phyloP scores from a whole-genome alignment of 2,329 filamentous ascomycete genomes.

The Teratosphaeria pseudoeucalypti region DNA sequence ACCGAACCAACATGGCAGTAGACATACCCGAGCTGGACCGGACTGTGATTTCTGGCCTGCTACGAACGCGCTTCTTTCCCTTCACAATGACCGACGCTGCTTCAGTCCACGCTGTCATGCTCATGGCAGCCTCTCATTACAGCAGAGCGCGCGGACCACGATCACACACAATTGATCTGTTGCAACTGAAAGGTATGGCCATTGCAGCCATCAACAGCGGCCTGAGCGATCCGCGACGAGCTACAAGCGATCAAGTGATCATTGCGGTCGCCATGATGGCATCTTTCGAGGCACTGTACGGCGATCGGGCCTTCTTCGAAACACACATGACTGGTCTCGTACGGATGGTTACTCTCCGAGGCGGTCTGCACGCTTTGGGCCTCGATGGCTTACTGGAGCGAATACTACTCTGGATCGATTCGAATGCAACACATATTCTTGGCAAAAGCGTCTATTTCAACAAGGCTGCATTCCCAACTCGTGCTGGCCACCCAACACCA shows the following conservation, averaged over 20 bases:
- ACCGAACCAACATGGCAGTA: constrained; percentile 27
- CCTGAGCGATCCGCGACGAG: constrained; percentile 21
- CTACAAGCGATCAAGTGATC: constrained; percentile 34
- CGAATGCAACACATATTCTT: constrained; percentile 19
- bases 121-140: constrained; percentile 34
- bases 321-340: constrained; percentile 40
- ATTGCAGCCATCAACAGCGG: constrained; percentile 34
- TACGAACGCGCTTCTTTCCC: constrained; percentile 32
- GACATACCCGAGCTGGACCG: constrained; percentile 34
- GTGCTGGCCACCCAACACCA: constrained; percentile 10
- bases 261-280: constrained; percentile 44
- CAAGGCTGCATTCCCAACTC: constrained; percentile 10
- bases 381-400: constrained; percentile 37
- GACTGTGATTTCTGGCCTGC: constrained; percentile 22
- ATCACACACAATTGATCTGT: constrained; percentile 27
- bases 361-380: constrained; percentile 35
- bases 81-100: constrained; percentile 32
- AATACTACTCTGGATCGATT: constrained; percentile 41
- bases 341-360: constrained; percentile 35
- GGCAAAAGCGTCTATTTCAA: constrained; percentile 20
- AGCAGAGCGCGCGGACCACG: constrained; percentile 21
- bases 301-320: constrained; percentile 31
- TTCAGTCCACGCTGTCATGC: constrained; percentile 32
- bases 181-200: constrained; percentile 36
- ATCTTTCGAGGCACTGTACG: constrained; percentile 43